phyloP scores from a whole-genome alignment of 1,139 yeast genomes.

The Starmera stellimalicola region DNA sequence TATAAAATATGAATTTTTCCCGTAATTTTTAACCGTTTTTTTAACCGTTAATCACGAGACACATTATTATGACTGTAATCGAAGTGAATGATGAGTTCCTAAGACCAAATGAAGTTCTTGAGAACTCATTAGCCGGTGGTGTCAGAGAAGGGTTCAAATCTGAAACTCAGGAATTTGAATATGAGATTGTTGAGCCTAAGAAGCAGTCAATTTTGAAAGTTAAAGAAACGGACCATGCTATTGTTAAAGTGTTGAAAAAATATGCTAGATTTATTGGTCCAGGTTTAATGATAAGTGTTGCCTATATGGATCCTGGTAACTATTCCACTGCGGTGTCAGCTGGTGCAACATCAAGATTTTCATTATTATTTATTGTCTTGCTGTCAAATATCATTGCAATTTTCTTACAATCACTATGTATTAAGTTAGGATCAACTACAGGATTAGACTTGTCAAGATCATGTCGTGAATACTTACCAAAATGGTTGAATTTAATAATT shows the following conservation, averaged over 20 bases:
- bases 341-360: constrained; percentile 58
- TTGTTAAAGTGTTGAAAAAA: constrained; percentile 28
- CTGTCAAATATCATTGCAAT: constrained; percentile 66
- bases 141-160: constrained; percentile 3
- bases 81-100: constrained; percentile 9
- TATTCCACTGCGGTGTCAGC: constrained; percentile 74
- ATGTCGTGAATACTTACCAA: constrained; percentile 53
- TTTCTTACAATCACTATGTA: constrained; percentile 62
- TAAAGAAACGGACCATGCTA: constrained; percentile 9
- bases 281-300: constrained; percentile 67
- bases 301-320: constrained; percentile 83
- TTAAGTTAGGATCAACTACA: constrained; percentile 72
- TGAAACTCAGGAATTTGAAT: background rate
- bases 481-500: constrained; percentile 43
- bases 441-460: constrained; percentile 70
- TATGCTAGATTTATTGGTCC: constrained; percentile 65
- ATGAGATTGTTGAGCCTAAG: background rate
- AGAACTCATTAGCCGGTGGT: constrained; percentile 16
- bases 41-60: no score
- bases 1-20: no score
- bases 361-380: constrained; percentile 57
- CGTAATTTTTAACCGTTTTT: no score
- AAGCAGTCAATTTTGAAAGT: constrained; percentile 4
- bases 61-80: no score
- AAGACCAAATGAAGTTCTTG: constrained; percentile 10